Conservation (phyloP, 2,329 filamentous ascomycete genomes). For the Tolypocladium inflatum region DNA sequence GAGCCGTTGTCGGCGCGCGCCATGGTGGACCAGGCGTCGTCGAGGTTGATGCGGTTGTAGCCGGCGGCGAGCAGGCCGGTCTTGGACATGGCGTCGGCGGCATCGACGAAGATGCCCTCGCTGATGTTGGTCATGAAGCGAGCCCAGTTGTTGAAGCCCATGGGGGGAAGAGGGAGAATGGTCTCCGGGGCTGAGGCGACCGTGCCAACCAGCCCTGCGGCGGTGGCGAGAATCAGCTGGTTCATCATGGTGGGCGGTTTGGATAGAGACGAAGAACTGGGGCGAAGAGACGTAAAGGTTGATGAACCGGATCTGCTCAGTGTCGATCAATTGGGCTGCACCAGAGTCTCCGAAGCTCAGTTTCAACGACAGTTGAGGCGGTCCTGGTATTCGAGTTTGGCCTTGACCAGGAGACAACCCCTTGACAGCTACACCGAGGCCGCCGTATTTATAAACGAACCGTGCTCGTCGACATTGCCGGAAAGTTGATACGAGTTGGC, state of each 20-base stretch:
- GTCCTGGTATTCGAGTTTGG: neutral
- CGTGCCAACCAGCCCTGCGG: neutral
- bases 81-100: conserved; percentile 32
- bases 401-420: neutral
- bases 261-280: too few relatives aligned
- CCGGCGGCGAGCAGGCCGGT: conserved; percentile 27
- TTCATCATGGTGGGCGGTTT: neutral
- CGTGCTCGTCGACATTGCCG: neutral
- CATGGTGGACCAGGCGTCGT: conserved; percentile 33
- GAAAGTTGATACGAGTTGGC: neutral
- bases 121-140: conserved; percentile 37
- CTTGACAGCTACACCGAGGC: neutral
- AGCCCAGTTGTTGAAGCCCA: conserved; percentile 44
- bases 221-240: neutral
- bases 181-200: neutral
- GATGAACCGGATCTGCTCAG: neutral
- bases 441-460: neutral
- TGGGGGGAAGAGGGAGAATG: conserved; percentile 24
- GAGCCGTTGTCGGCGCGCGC: conserved; percentile 24
- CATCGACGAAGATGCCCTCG: conserved; percentile 35
- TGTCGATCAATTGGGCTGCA: neutral
- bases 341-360: too few relatives aligned
- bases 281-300: too few relatives aligned
- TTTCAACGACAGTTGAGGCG: neutral
- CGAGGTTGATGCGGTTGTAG: conserved; percentile 28